Evolutionary conservation across 345 rosid species (phyloP), one percentile per base, ranked within the genome.

Genomic region (Rhodomyrtus tomentosa): DNA sequence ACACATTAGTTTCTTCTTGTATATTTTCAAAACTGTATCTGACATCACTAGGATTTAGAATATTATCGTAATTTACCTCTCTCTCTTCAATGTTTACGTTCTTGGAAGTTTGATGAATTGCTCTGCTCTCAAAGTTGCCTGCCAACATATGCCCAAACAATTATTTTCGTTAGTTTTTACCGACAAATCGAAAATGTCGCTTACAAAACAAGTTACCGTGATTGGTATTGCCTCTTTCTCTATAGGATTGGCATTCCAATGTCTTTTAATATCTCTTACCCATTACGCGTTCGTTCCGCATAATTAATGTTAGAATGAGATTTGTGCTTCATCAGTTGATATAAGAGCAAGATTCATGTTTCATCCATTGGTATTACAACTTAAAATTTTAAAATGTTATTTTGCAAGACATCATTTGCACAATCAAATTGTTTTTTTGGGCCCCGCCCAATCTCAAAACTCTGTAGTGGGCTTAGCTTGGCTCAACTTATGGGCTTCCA

Each of bases 361-460:
- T 62, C 32, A 0, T 62, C 22, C 0, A 0, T 29, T 32, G 74
- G 40, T 16, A 3, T 62, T 7, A 38, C 5, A n/a, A n/a, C n/a
- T n/a, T n/a, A 5, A 42, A 16, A 62, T 22, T 0, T 16, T 62
- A 10, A 22, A 22, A 29, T 16, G 3, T 62, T 62, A 32, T 16
- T 29, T 62, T 62, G 74, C 22, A 0, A 18, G 74, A 29, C 0
- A 32, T 29, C 32, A 62, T 62, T 62, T 62, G 24, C 22, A 36
- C 74, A 15, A 32, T 32, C 74, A 62, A 32, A 29, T 15, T 16
- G 16, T 20, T 32, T 50, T 59, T 32, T 62, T 16, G 16, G 42
- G 40, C 74, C 42, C 42, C 0, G 40, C 42, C 74, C 74, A 32
- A 7, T 62, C 22, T 32, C 42, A 62, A 32, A 32, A 62, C 40